Conservation (phyloP, 352 stramenopile genomes). For the Pythium grandisporangium region DNA sequence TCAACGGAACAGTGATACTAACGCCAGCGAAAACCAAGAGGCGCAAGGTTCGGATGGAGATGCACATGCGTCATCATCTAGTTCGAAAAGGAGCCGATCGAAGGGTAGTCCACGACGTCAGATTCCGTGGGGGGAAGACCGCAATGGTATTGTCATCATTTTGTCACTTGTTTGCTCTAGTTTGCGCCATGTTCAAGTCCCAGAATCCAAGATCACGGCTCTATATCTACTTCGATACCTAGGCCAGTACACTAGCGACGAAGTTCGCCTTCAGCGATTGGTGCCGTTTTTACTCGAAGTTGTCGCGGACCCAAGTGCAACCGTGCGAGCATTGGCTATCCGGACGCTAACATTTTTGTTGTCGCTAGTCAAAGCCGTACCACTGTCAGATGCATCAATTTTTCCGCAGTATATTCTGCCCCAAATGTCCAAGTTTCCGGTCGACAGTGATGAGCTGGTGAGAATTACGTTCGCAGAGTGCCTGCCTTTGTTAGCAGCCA, state of each 20-base stretch:
- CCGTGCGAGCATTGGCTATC: conserved; percentile 87
- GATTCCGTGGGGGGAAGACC: conserved; percentile 24
- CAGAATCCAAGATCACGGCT: conserved; percentile 84
- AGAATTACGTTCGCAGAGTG: conserved; percentile 93
- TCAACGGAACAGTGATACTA: conserved; percentile 10
- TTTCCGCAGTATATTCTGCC: conserved; percentile 97
- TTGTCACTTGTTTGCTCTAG: conserved; percentile 80
- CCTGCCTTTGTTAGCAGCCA: conserved; percentile 89
- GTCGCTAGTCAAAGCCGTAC: conserved; percentile 86
- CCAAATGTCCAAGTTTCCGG: conserved; percentile 17
- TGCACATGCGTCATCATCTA: neutral
- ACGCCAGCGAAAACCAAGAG: neutral
- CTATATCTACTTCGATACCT: conserved; percentile 90
- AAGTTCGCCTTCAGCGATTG: conserved; percentile 92
- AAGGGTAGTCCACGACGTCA: conserved; percentile 3
- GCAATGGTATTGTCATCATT: conserved; percentile 83
- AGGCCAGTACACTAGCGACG: conserved; percentile 85
- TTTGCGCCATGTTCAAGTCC: conserved; percentile 74
- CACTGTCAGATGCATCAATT: conserved; percentile 92
- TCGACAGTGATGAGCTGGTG: conserved; percentile 83
- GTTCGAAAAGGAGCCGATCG: neutral
- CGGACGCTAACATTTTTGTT: conserved; percentile 87
- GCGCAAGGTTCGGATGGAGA: neutral
- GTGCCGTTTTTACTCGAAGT: conserved; percentile 91
- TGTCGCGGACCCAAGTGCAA: conserved; percentile 87